Conservation (phyloP, 139 green algal genomes). For the Chlorella vulgaris region DNA sequence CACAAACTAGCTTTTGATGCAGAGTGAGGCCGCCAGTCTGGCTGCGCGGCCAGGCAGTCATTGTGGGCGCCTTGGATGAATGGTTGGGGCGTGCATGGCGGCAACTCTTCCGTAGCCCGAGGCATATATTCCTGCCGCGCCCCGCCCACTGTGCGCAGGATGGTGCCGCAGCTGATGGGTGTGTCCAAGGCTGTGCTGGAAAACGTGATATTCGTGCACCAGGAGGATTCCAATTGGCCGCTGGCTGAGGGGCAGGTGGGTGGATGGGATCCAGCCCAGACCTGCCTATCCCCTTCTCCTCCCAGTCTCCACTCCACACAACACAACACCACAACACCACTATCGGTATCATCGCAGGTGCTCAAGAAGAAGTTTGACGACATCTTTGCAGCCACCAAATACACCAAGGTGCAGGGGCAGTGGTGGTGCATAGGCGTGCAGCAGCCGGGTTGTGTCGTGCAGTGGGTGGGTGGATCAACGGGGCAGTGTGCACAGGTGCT, state of each 20-base stretch:
- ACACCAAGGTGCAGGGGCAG: conserved; percentile 81
- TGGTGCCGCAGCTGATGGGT: conserved; percentile 93
- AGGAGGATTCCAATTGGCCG: conserved; percentile 98
- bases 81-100: no score
- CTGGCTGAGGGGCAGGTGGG: conserved; percentile 79
- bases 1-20: no score
- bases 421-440: no score
- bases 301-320: not conserved
- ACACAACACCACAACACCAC: not conserved
- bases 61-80: no score
- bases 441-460: no score
- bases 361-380: conserved; percentile 99
- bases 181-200: conserved; percentile 94
- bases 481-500: no score
- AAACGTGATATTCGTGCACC: conserved; percentile 99
- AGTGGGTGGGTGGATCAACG: no score
- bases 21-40: no score
- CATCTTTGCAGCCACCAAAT: conserved; percentile 96
- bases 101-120: no score
- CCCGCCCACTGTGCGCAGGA: conserved; percentile 13
- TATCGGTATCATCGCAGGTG: not conserved
- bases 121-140: no score
- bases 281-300: no score
- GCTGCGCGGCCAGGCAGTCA: no score
- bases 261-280: not conserved